Evolutionary conservation across 352 stramenopile genomes (phyloP).

Genomic region (Pythium folliculosum): DNA sequence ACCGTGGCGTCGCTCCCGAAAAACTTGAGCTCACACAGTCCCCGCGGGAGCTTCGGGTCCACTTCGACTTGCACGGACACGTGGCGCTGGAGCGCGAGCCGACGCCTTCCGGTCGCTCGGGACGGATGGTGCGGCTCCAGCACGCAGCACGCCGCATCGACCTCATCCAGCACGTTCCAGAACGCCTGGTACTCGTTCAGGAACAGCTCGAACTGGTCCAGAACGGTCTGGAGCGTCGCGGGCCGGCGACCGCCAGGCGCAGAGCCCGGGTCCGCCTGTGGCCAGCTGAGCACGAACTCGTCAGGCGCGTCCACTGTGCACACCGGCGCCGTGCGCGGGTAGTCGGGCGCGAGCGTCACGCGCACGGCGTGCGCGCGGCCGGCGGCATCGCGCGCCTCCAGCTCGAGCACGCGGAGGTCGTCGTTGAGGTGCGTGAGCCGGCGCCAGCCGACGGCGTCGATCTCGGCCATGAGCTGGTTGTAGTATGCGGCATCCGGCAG

Average conservation of each 20-base stretch:
- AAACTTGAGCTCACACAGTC: slow-evolving; percentile 67
- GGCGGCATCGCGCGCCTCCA: slow-evolving; percentile 42
- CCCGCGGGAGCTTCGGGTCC: slow-evolving; percentile 38
- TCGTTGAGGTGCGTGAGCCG: slow-evolving; percentile 55
- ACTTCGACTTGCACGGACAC: slow-evolving; percentile 79
- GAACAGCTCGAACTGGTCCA: slow-evolving; percentile 59
- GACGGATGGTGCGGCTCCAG: slow-evolving; percentile 73
- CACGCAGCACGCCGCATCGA: slow-evolving; percentile 74
- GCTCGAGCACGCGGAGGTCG: slow-evolving; percentile 55
- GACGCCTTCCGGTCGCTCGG: slow-evolving; percentile 57
- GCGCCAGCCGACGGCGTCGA: slow-evolving; percentile 67
- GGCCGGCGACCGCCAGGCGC: not conserved
- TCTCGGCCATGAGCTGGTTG: slow-evolving; percentile 54
- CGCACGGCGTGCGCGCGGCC: slow-evolving; percentile 49
- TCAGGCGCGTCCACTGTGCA: slow-evolving; percentile 62
- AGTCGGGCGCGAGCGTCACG: slow-evolving; percentile 47
- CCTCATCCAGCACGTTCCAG: slow-evolving; percentile 75
- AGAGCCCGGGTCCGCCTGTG: not conserved
- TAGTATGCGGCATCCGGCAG: slow-evolving; percentile 65
- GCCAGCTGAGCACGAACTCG: slow-evolving; percentile 45
- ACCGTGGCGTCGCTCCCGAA: slow-evolving; percentile 73
- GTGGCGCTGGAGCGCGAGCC: slow-evolving; percentile 67
- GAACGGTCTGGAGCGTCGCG: slow-evolving; percentile 23
- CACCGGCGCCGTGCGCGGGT: slow-evolving; percentile 31
- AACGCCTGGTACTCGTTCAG: slow-evolving; percentile 70